Percentiles rank a stretch among this genome's conserved stretches.
Evolutionary conservation across 192 early-diverging fungal species (phyloP).

Genomic region (Paraglomus brasilianum): DNA sequence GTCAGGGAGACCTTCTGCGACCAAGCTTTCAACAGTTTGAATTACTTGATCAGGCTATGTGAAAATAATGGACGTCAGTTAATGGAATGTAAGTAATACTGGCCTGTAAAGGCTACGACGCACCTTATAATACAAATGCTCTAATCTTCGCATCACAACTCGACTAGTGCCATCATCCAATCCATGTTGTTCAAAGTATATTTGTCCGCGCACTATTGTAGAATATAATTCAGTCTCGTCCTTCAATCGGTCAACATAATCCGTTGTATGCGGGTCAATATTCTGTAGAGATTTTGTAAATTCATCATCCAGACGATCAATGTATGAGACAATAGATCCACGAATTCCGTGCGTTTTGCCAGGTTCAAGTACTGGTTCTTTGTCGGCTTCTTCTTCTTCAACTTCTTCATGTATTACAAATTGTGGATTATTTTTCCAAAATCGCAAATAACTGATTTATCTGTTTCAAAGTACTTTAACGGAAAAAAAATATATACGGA

Average conservation of each 20-base stretch:
- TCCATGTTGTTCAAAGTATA: slow-evolving; percentile 75
- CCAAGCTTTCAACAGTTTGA: slow-evolving; percentile 61
- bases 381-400: slow-evolving; percentile 63
- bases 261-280: slow-evolving; percentile 96
- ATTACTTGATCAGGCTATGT: slow-evolving; percentile 83
- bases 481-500: background rate
- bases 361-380: slow-evolving; percentile 52
- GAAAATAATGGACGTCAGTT: background rate
- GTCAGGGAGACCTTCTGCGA: slow-evolving; percentile 48
- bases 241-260: slow-evolving; percentile 92
- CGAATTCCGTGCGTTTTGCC: slow-evolving; percentile 63
- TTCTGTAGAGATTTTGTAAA: slow-evolving; percentile 93
- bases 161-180: slow-evolving; percentile 65
- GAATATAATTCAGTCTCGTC: slow-evolving; percentile 88
- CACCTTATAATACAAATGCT: slow-evolving; percentile 96
- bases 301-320: slow-evolving; percentile 97
- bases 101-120: background rate
- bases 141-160: slow-evolving; percentile 82
- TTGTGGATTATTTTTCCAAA: slow-evolving; percentile 72
- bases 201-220: slow-evolving; percentile 82
- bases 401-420: slow-evolving; percentile 70
- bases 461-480: slow-evolving; percentile 53
- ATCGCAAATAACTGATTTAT: slow-evolving; percentile 76
- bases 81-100: background rate
- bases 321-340: slow-evolving; percentile 81